Evolutionary conservation across 768 basidiomycete genomes (phyloP).

Genomic region (Dendrothele bispora): DNA sequence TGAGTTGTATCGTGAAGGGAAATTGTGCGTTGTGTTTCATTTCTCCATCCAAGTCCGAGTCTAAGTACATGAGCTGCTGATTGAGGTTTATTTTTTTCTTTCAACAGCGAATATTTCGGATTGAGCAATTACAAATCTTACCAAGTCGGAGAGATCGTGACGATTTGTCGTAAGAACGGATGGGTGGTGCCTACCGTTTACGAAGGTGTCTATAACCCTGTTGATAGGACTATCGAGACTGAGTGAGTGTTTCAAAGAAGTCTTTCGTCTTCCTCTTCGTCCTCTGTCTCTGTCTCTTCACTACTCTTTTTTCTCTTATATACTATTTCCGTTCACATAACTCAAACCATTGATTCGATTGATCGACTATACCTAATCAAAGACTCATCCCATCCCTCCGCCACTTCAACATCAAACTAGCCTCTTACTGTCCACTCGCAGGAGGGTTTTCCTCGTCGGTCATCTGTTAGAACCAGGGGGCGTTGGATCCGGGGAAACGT

Average conservation of each 20-base stretch:
- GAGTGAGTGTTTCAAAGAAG: too few species aligned
- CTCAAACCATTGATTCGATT: background rate
- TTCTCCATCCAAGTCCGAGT: too few species aligned
- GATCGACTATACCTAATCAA: slow-evolving; percentile 35
- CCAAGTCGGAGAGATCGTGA: slow-evolving; percentile 48
- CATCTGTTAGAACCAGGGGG: too few species aligned
- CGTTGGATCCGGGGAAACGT: too few species aligned
- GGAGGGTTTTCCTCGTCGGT: slow-evolving; percentile 45
- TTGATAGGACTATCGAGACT: slow-evolving; percentile 17
- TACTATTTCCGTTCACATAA: slow-evolving; percentile 27
- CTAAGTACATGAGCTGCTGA: background rate
- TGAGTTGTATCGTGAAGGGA: slow-evolving; percentile 34
- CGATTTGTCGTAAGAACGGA: slow-evolving; percentile 41
- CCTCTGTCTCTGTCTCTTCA: too few species aligned
- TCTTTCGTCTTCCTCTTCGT: too few species aligned
- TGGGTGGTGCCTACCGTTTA: slow-evolving; percentile 46
- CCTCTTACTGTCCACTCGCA: slow-evolving; percentile 44
- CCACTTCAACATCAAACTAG: slow-evolving; percentile 41
- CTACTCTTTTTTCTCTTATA: too few species aligned
- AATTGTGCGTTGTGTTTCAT: too few species aligned
- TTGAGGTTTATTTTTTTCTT: background rate
- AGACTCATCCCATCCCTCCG: slow-evolving; percentile 47
- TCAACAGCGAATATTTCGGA: slow-evolving; percentile 46
- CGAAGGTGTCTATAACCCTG: slow-evolving; percentile 28
- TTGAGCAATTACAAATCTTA: slow-evolving; percentile 48